These are phyloP conservation scores for Physcia stellaris DNA, from an alignment of 495 filamentous ascomycete genomes.

Conservation along the genomic window DNA sequence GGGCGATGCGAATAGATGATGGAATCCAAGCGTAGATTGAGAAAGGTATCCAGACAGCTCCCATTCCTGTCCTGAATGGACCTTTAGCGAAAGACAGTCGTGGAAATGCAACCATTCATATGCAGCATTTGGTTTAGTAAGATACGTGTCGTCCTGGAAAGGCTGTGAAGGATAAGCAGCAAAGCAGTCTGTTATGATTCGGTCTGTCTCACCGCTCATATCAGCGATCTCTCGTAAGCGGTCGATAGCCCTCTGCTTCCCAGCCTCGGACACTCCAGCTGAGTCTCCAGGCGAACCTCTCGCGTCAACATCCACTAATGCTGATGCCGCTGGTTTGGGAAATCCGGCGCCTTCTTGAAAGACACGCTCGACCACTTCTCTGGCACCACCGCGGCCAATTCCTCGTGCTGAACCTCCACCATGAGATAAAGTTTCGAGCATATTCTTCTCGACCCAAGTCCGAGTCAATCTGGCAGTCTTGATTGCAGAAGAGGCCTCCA, in stretches of 20 bases:
- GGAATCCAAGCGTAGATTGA: constrained; percentile 76
- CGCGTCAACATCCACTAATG: constrained; percentile 24
- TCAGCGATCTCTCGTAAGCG: constrained; percentile 82
- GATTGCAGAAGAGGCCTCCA: constrained; percentile 17
- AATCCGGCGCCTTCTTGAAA: constrained; percentile 84
- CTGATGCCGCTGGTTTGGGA: constrained; percentile 34
- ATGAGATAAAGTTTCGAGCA: constrained; percentile 54
- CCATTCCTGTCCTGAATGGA: constrained; percentile 73
- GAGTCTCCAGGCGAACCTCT: constrained; percentile 19
- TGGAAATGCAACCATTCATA: constrained; percentile 96
- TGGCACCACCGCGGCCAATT: constrained; percentile 61
- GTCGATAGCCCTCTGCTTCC: constrained; percentile 63
- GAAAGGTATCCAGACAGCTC: constrained; percentile 75
- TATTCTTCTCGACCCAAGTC: constrained; percentile 70
- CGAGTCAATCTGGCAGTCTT: constrained; percentile 45
- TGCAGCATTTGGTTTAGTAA: constrained; percentile 73
- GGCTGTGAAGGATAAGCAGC: constrained; percentile 68
- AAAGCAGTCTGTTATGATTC: constrained; percentile 74
- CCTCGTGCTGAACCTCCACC: constrained; percentile 67
- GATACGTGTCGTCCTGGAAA: constrained; percentile 83
- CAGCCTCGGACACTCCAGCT: constrained; percentile 53
- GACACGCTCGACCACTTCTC: constrained; percentile 71
- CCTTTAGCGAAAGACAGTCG: constrained; percentile 59
- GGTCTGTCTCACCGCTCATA: constrained; percentile 75
- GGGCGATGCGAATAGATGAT: constrained; percentile 67